Evolutionary conservation across 2,329 filamentous ascomycete genomes (phyloP).

Genomic region (Colletotrichum plurivorum): DNA sequence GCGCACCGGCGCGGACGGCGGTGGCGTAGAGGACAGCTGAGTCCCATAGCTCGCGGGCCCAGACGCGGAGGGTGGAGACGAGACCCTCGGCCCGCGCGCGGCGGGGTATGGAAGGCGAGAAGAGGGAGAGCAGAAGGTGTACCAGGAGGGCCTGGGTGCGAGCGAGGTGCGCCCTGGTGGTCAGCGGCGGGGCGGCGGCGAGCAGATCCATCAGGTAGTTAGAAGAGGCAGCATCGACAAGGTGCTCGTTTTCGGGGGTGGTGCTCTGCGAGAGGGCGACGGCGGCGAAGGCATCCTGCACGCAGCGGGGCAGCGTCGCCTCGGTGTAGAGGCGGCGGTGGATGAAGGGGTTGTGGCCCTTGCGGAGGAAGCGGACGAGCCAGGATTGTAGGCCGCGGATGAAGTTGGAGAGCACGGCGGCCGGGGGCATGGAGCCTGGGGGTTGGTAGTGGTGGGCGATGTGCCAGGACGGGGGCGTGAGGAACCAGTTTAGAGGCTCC

Average conservation of each 20-base stretch:
- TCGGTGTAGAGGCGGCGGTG: slow-evolving; percentile 43
- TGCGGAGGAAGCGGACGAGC: slow-evolving; percentile 42
- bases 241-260: slow-evolving; percentile 24
- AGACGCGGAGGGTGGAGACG: slow-evolving; percentile 24
- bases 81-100: slow-evolving; percentile 28
- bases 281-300: slow-evolving; percentile 42
- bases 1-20: not conserved
- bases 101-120: slow-evolving; percentile 27
- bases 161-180: slow-evolving; percentile 30
- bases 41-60: slow-evolving; percentile 25
- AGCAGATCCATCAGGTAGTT: slow-evolving; percentile 17
- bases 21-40: slow-evolving; percentile 25
- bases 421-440: slow-evolving; percentile 3
- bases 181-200: slow-evolving; percentile 9
- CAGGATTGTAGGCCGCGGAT: slow-evolving; percentile 36
- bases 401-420: slow-evolving; percentile 28
- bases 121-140: slow-evolving; percentile 30
- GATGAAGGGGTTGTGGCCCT: slow-evolving; percentile 44
- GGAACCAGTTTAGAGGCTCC: slow-evolving; percentile 27
- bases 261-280: slow-evolving; percentile 20
- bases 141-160: slow-evolving; percentile 37
- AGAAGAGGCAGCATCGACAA: slow-evolving; percentile 17
- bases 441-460: slow-evolving; percentile 20
- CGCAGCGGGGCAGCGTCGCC: slow-evolving; percentile 31
- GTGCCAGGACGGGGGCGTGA: slow-evolving; percentile 12